Base-by-base conservation (phyloP, 352 stramenopile genomes). In the Pelagophyceae sp. region DNA sequence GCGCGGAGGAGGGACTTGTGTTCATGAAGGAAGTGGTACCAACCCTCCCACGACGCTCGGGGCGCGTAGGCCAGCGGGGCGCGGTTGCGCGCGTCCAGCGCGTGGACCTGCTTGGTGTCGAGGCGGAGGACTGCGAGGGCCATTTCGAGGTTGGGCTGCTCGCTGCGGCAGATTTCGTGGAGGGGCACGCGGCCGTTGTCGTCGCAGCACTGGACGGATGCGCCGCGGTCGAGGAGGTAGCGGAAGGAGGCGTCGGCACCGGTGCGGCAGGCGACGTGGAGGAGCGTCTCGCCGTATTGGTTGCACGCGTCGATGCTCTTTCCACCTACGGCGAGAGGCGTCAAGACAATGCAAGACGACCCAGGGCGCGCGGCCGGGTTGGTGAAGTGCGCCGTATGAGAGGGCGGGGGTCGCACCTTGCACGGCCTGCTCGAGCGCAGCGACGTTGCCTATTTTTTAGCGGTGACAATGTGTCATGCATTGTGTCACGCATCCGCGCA, bases 91-190 rank as follows among this genome's bases (percentile, higher is more conserved):
- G n/a, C 61, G 61, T 71, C 61, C 3, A 71, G 25, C 29, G 61
- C 61, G 31, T 71, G 61, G n/a, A 29, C 61, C 61, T 71, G 61
- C 29, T 15, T 17, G 3, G 15, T 20, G 29, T 71, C 61, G 15
- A 3, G 3, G 29, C 3, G 15, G 29, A 86, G 58, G 11, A 86
- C 71, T 15, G 72, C 25, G 1, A 78, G 78, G 6, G 80, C 81
- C 17, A 85, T 78, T 50, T 85, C 81, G 70, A 85, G 81, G 29
- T 71, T 38, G n/a, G 80, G 79, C 38, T 78, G 65, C 15, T 76
- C 37, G 29, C 80, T 77, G 80, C 81, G 84, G 74, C 75, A 85
- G 6, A 77, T 77, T 54, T 86, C 80, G 72, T 86, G 83, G 50
- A 86, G 72, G 27, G 83, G 77, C 32, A 67, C 83, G 25, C 83